Base-by-base conservation (phyloP, 169 alveolate species). In the Babesia gibsoni region DNA sequence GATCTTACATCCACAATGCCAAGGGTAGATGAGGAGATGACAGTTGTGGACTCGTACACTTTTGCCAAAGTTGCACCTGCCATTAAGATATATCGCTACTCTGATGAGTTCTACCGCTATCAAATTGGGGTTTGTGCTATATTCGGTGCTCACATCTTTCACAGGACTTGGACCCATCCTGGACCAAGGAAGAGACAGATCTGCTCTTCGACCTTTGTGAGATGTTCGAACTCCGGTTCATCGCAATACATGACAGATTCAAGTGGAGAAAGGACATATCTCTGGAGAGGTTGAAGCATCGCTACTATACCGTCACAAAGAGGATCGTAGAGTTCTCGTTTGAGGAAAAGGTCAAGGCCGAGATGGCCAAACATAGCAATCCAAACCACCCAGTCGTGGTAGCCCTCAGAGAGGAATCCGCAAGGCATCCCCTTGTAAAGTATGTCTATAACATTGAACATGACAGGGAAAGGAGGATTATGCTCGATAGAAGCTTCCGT, bases 161-260 rank as follows among this genome's bases (percentile, higher is more conserved):
- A 2, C 65, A 70, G 82, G 83, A 79, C 37, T 25, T 79, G 43
- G 82, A 77, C 42, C 85, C 85, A 25, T 29, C 82, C 48, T 91
- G 95, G 95, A 79, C 92, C 18, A 89, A 89, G 69, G 95, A 89
- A 49, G 95, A 91, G 59, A 91, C 95, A 14, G 91, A 77, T 67
- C 61, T 85, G 83, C 61, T 91, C 32, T 89, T 91, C 58, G 91
- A 91, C 48, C 75, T 91, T n/a, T 91, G 94, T 45, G 93, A 85
- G 63, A 90, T 84, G 77, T 91, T 86, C 63, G 95, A 91, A 58
- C 84, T 90, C 32, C 75, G 92, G 29, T 91, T 91, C 49, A 73
- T 91, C 50, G 83, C 90, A 23, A 84, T 91, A 30, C 90, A 91
- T 52, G 95, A 91, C 78, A 79, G 89, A 39, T 83, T 83, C 57